Base-by-base conservation (phyloP, 306 rosid species). In the Dalbergia oliveri region DNA sequence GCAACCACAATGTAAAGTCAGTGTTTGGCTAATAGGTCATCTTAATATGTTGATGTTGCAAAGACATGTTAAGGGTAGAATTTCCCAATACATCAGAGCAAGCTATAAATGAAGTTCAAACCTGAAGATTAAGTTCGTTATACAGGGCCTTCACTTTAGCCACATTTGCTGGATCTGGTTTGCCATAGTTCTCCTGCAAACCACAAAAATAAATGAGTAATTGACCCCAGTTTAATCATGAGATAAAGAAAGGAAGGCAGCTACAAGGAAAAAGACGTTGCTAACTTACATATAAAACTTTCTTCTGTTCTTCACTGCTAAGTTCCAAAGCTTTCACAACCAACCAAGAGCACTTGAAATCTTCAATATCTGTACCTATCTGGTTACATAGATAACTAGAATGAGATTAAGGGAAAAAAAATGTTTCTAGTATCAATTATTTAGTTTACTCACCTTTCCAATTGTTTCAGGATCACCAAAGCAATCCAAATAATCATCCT, bases 401-500 rank as follows among this genome's bases (percentile, higher is more conserved):
- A 58, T 84, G 81, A 87, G 84, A 43, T 76, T 37, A 61, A 26
- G 57, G 61, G 76, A 14, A 64, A 70, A 66, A n/a, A 58, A 7
- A 68, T 73, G 72, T 34, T 63, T 61, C 51, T 34, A 63, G 50
- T 49, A 61, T 31, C 16, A 9, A 66, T 65, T 63, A 72, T 61
- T 54, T 51, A 70, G 45, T 49, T 50, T 41, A 60, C 81, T 54
- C 23, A 93, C 99, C 99, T 90, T 95, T 72, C 99, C 99, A 39
- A 91, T 90, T 80, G 92, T 92, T 74, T 91, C 76, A 19, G 96
- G 96, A 69, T 87, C 88, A 62, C 97, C 98, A 73, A 85, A 95
- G 86, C 98, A 93, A 81, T 95, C 99, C 94, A 95, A 82, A 79
- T 82, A 93, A 83, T 95, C 99, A 90, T 95, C 99, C 99, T 95